Evolutionary conservation across 805 yeast species (phyloP), one percentile per base, ranked within the genome.

Genomic region (Isabelozyma gotoi): DNA sequence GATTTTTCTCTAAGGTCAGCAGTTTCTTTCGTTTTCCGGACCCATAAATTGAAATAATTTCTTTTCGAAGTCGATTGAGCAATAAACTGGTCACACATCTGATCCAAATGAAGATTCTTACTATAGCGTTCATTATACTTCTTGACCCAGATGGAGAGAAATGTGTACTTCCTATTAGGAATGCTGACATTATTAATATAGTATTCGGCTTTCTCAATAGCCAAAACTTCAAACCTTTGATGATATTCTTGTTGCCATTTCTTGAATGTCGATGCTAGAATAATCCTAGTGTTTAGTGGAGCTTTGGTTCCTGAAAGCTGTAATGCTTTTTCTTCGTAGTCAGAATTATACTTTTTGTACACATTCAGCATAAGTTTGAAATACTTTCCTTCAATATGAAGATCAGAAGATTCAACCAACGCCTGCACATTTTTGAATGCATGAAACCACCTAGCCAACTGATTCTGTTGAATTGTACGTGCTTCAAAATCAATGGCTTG

Each of bases 171-270:
- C 4, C 47, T 7, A 8, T 46, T 46, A 1, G 56, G 61, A 5
- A 44, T 35, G 5, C 50, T 24, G 1, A 56, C 44, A 2, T 43
- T 40, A 2, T 41, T 19, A 8, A 53, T 42, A 45, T 68, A 61
- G 2, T 41, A 35, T 0, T 37, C 14, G n/a, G 65, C 41, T 18
- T 55, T 56, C 10, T 40, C 24, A 3, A 46, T 42, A 8, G 61
- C 49, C 7, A 45, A 35, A 5, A 24, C 36, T 32, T 65, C 66
- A 45, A 58, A 66, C 19, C 44, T 45, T 8, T 35, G 27, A 4
- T 51, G 49, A 42, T 57, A 59, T 2, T 41, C 40, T 0, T 41
- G 32, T 36, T 56, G 56, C 74, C 74, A 69, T 16, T 19, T 36
- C 7, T 35, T 21, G 3, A 59, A 35, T 3, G 10, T 10, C 3